Evolutionary conservation across 805 yeast genomes (phyloP), one percentile per base, ranked within the genome.

Genomic region (Blastobotrys terrestris): DNA sequence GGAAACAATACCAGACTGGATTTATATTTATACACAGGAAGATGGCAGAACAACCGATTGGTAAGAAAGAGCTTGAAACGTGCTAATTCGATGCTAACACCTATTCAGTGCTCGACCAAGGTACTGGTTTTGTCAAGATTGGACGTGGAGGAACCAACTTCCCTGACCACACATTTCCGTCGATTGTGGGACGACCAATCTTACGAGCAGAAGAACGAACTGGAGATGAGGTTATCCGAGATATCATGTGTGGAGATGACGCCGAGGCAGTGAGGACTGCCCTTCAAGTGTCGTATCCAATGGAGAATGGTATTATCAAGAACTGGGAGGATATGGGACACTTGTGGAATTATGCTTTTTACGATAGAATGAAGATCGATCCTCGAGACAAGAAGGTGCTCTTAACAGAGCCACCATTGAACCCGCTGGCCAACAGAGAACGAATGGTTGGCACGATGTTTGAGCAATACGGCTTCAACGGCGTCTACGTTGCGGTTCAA

Each of bases 271-370:
- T 87, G 39, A 81, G 99, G 63, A 84, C 96, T 1, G 80, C 91
- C 59, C 77, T 94, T 55, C 96, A 94, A 71, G 81, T 94, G 53
- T 83, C 91, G n/a, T 94, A 94, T 65, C 99, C 99, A 11, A 91
- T 94, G 98, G 99, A 94, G 71, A 94, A 94, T 68, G 99, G 99
- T 64, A 88, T 94, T 63, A 92, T 94, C 67, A 85, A 84, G 66
- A 89, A 91, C 70, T 94, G 99, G 99, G 96, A 91, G 63, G 99
- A 94, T 68, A 94, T 94, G 98, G 96, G 89, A 64, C 91, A 91
- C 63, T 76, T 94, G 55, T 94, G 99, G 99, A 96, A 94, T 72
- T 94, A 92, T 69, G 92, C 98, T 18, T 92, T 94, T 69, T 87
- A 85, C 72, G 95, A 92, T 62, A 81, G 87, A 65, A 84, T 94